Conservation (phyloP, 1,284 basidiomycete species). For the Athelia psychrophila region DNA sequence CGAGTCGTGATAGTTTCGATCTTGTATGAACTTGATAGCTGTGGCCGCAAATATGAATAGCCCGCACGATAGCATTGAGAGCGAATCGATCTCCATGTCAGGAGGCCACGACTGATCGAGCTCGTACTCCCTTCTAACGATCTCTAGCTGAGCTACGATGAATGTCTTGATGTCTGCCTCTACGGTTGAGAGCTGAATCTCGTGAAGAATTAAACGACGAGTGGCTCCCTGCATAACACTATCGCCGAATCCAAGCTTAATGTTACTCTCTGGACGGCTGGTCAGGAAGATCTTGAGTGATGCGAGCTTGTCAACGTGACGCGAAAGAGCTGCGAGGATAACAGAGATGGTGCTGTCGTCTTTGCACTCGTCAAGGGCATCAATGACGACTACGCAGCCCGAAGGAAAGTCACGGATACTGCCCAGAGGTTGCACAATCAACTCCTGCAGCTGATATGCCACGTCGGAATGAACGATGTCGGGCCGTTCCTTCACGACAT, state of each 20-base stretch:
- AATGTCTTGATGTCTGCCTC: not conserved
- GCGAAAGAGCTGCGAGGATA: not conserved
- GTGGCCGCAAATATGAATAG: constrained; percentile 1
- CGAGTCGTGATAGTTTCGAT: not conserved
- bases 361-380: constrained; percentile 3
- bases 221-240: not conserved
- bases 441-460: not conserved
- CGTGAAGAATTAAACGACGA: not conserved
- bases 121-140: not conserved
- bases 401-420: not conserved
- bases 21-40: not conserved
- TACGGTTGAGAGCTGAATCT: not conserved
- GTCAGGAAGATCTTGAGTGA: not conserved
- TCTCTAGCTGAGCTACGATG: not conserved
- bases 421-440: not conserved
- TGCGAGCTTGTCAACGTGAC: not conserved
- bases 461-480: not conserved
- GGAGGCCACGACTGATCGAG: not conserved
- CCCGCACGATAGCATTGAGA: not conserved
- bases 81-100: not conserved
- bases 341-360: not conserved
- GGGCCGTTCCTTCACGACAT: not conserved
- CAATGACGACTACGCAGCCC: not conserved
- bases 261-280: not conserved
- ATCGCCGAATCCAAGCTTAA: not conserved